Evolutionary conservation across 2,329 filamentous ascomycete genomes (phyloP).

Genomic region (Colletotrichum horii): DNA sequence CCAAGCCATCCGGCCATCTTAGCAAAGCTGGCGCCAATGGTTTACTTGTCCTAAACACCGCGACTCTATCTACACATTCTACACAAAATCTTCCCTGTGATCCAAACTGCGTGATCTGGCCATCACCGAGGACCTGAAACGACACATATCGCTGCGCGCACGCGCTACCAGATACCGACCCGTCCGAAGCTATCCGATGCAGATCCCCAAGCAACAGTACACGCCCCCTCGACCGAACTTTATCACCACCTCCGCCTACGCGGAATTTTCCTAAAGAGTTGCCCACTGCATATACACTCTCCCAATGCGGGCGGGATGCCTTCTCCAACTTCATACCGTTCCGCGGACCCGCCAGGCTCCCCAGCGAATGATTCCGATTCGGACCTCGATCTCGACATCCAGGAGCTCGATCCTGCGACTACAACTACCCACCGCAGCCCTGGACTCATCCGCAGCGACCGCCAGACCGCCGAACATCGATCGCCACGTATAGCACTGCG

Average conservation of each 20-base stretch:
- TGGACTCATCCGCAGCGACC: slow-evolving; percentile 54
- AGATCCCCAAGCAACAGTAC: slow-evolving; percentile 18
- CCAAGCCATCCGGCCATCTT: background rate
- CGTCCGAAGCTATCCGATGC: slow-evolving; percentile 15
- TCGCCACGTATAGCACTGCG: slow-evolving; percentile 72
- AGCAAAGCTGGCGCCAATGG: slow-evolving; percentile 7
- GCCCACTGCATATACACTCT: slow-evolving; percentile 9
- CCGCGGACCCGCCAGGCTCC: slow-evolving; percentile 68
- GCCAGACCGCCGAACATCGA: slow-evolving; percentile 48
- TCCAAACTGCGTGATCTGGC: background rate
- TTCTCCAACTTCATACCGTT: slow-evolving; percentile 55
- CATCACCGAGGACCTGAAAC: background rate
- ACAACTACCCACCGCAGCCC: slow-evolving; percentile 28
- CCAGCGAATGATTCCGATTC: slow-evolving; percentile 75
- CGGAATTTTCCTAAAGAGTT: slow-evolving; percentile 3
- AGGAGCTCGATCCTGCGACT: slow-evolving; percentile 74
- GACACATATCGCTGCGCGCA: background rate
- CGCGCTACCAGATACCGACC: background rate
- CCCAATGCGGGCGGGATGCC: slow-evolving; percentile 55
- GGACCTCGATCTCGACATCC: slow-evolving; percentile 77
- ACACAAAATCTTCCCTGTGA: background rate
- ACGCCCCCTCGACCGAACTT: slow-evolving; percentile 13
- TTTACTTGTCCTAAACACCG: slow-evolving; percentile 9
- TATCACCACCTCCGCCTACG: slow-evolving; percentile 11
- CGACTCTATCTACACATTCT: background rate